Conservation (phyloP, 345 rosid genomes). For the Linum lewisii region DNA sequence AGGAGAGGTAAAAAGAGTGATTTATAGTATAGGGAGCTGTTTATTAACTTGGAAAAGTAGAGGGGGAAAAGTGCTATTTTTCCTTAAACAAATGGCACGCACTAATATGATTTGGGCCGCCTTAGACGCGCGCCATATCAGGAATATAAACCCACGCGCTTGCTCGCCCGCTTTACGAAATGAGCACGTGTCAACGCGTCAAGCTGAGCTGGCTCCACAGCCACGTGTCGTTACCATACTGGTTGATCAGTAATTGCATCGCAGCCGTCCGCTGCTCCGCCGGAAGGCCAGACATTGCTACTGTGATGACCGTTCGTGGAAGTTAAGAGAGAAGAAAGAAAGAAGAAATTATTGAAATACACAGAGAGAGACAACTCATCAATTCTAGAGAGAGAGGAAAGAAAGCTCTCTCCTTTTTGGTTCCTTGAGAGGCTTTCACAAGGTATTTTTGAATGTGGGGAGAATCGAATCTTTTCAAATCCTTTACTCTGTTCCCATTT, state of each 20-base stretch:
- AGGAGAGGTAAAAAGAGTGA: too few relatives aligned
- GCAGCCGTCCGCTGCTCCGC: conserved; percentile 30
- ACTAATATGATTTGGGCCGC: not conserved
- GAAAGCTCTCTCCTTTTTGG: not conserved
- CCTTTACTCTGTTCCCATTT: not conserved
- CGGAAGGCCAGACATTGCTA: conserved; percentile 19
- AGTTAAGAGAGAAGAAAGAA: conserved; percentile 17
- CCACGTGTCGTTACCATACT: conserved; percentile 15
- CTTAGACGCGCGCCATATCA: not conserved
- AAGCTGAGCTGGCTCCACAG: conserved; percentile 21
- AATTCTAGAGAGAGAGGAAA: conserved; percentile 1
- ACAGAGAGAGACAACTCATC: not conserved
- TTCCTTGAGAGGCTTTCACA: conserved; percentile 4
- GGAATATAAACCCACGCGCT: not conserved
- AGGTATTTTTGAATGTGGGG: conserved; percentile 10
- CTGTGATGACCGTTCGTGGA: conserved; percentile 39
- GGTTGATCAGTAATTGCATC: conserved; percentile 18
- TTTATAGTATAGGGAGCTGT: too few relatives aligned
- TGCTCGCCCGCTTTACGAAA: not conserved
- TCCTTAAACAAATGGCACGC: too few relatives aligned
- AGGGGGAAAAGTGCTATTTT: too few relatives aligned
- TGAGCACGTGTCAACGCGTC: conserved; percentile 19
- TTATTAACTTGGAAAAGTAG: too few relatives aligned
- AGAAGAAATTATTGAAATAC: not conserved
- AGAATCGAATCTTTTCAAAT: conserved; percentile 2